Evolutionary conservation across 345 rosid species (phyloP).

Genomic region (Eucalyptus grandis): DNA sequence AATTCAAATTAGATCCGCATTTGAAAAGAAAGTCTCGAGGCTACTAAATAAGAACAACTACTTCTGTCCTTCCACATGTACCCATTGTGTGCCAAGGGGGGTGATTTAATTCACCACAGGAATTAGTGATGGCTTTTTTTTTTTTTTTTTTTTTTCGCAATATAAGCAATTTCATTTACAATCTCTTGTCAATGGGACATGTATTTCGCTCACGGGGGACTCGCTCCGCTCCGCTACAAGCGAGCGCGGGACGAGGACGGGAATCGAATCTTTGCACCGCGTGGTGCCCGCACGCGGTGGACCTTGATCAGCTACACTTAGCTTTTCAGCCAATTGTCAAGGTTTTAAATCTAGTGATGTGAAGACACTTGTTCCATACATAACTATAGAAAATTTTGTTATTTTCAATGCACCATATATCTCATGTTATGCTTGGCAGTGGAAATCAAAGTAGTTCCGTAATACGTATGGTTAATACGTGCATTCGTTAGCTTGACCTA

Average conservation of each 20-base stretch:
- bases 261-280: background rate
- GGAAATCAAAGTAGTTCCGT: background rate
- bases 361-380: background rate
- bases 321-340: background rate
- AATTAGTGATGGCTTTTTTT: background rate
- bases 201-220: background rate
- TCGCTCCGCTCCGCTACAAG: background rate
- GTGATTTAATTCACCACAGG: background rate
- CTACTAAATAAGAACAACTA: background rate
- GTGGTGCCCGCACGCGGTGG: background rate
- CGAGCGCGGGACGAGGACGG: background rate
- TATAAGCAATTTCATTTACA: background rate
- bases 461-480: background rate
- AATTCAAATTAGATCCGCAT: background rate
- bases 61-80: background rate
- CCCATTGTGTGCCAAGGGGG: background rate
- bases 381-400: background rate
- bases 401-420: background rate
- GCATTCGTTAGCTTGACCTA: background rate
- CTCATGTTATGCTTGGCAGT: background rate
- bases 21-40: background rate
- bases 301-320: background rate
- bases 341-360: background rate
- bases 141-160: background rate
- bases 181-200: background rate